Conservation (phyloP, 208 protist genomes). For the Naegleria fowleri region DNA sequence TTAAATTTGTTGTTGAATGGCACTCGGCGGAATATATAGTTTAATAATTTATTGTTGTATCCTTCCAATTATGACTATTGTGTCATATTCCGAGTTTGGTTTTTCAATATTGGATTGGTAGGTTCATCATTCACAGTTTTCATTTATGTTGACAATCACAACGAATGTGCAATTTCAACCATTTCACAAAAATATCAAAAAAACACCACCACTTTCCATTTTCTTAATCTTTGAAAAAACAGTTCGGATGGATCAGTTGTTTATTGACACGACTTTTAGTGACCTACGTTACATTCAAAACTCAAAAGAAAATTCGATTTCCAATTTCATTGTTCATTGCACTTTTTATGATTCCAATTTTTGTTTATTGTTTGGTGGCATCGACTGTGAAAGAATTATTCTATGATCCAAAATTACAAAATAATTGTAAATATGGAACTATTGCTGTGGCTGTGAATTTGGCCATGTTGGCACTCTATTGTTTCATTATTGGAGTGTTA, state of each 20-base stretch:
- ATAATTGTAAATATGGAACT: neutral
- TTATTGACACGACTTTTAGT: neutral
- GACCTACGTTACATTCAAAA: neutral
- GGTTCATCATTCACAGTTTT: neutral
- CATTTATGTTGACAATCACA: no score
- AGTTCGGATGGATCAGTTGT: neutral
- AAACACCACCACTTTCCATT: no score
- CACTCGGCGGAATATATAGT: neutral
- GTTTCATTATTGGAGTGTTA: neutral
- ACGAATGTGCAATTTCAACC: no score
- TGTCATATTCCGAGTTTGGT: neutral
- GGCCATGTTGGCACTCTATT: neutral
- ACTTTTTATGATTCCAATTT: neutral
- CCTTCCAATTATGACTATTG: neutral
- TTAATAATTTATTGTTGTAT: neutral
- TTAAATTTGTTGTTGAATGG: no score
- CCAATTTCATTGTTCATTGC: neutral
- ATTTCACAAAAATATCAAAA: no score
- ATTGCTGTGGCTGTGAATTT: neutral
- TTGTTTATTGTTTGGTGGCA: neutral
- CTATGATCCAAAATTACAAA: neutral
- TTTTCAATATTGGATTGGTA: neutral
- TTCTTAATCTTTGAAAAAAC: no score
- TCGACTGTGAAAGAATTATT: neutral
- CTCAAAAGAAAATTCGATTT: neutral